Percentiles rank a stretch among this genome's conserved stretches.
These are phyloP conservation scores for Cladorrhinum sp. DNA, from an alignment of 2,329 filamentous ascomycete genomes.

Conservation along the genomic window DNA sequence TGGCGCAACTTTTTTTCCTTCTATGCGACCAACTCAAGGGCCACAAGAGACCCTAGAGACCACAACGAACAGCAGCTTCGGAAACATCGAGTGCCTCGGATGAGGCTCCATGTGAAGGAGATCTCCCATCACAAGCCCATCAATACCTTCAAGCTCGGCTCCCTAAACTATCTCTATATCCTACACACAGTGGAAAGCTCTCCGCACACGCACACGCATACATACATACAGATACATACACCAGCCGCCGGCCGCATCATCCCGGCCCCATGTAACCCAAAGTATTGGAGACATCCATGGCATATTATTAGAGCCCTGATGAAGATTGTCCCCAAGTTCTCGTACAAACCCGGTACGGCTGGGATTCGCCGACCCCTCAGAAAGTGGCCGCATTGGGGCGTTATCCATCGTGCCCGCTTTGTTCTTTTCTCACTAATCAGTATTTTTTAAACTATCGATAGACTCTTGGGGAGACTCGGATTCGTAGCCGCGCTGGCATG, in stretches of 20 bases:
- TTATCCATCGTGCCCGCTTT: constrained; percentile 5
- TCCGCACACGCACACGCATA: too few relatives aligned
- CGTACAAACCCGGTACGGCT: constrained; percentile 11
- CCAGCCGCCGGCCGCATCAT: constrained; percentile 14
- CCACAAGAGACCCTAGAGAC: neutral
- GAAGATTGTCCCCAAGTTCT: constrained; percentile 1
- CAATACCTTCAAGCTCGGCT: neutral
- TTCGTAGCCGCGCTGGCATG: constrained; percentile 2
- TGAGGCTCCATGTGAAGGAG: neutral
- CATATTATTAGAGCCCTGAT: neutral
- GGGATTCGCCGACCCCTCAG: neutral
- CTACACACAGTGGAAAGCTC: too few relatives aligned
- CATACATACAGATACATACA: too few relatives aligned
- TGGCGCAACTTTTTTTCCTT: constrained; percentile 11
- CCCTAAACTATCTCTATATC: neutral
- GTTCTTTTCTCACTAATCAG: neutral
- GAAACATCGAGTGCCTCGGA: constrained; percentile 15
- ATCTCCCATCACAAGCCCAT: neutral
- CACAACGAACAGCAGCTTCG: constrained; percentile 9
- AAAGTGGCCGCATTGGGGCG: neutral
- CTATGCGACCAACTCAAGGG: constrained; percentile 2
- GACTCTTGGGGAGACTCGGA: neutral
- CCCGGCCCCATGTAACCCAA: constrained; percentile 13
- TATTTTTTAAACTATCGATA: neutral
- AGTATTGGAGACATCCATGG: constrained; percentile 15